phyloP scores from a whole-genome alignment of 2,329 filamentous ascomycete genomes.

The Colletotrichum cereale region DNA sequence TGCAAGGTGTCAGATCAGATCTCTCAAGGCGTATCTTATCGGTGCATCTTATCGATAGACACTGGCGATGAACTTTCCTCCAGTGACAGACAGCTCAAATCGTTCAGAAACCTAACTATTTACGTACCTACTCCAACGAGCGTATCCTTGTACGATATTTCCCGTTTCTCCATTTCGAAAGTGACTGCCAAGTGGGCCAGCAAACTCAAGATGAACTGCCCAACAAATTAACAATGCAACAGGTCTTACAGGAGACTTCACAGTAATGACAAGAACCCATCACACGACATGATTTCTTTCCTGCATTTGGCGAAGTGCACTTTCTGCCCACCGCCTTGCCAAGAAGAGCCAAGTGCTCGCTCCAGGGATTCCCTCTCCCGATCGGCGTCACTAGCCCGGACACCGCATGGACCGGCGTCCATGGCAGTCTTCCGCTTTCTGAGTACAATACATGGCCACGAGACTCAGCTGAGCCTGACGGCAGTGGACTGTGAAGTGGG shows the following conservation, averaged over 20 bases:
- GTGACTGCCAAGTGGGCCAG: not conserved
- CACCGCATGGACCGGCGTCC: not conserved
- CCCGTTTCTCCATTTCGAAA: not conserved
- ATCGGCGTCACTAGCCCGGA: not conserved
- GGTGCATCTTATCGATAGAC: rapidly evolving
- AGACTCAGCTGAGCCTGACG: constrained; percentile 19
- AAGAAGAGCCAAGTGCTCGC: constrained; percentile 35
- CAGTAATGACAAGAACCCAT: not conserved
- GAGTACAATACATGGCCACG: not conserved
- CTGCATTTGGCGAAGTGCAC: constrained; percentile 16
- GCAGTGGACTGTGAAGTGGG: constrained; percentile 3
- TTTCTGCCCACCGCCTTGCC: constrained; percentile 9
- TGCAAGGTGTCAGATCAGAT: not conserved
- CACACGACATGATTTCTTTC: not conserved
- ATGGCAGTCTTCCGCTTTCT: constrained; percentile 20
- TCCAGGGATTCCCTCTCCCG: not conserved
- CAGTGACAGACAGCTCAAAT: not conserved
- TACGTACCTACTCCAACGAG: not conserved
- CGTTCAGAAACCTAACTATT: not conserved
- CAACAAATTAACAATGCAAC: not conserved
- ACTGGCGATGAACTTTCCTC: not conserved
- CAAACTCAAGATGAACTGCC: constrained; percentile 25
- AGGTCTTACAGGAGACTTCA: not conserved
- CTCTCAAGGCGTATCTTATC: not conserved
- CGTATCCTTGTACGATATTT: not conserved